Evolutionary conservation across 169 alveolate genomes (phyloP).

Genomic region (Theileria luwenshuni): DNA sequence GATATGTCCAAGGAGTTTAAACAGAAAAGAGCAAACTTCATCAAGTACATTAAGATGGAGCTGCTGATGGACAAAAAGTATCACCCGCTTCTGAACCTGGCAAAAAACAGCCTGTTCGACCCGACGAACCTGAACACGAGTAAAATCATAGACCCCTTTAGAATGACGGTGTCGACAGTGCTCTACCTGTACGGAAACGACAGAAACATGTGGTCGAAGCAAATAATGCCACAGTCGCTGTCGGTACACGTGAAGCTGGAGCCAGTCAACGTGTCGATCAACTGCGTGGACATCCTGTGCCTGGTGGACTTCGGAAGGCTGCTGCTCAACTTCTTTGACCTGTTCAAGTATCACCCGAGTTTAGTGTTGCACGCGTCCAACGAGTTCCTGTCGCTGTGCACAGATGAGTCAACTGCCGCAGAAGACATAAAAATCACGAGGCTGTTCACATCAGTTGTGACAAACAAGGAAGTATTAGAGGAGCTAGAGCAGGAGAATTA

Average conservation of each 20-base stretch:
- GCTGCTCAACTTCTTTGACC: not conserved
- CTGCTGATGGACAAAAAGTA: slow-evolving; percentile 31
- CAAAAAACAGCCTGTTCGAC: slow-evolving; percentile 57
- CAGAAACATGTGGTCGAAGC: not conserved
- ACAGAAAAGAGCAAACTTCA: slow-evolving; percentile 38
- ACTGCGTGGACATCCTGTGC: slow-evolving; percentile 54
- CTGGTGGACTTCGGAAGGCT: slow-evolving; percentile 24
- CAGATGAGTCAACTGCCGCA: not conserved
- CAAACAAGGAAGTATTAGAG: not conserved
- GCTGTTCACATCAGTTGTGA: slow-evolving; percentile 2
- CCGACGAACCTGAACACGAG: slow-evolving; percentile 24
- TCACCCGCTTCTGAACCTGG: slow-evolving; percentile 36
- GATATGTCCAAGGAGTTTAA: slow-evolving; percentile 22
- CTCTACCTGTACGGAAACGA: slow-evolving; percentile 14
- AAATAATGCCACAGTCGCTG: slow-evolving; percentile 45
- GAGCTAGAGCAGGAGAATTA: not conserved
- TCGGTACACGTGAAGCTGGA: slow-evolving; percentile 37
- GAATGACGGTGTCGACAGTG: slow-evolving; percentile 34
- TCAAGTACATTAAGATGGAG: slow-evolving; percentile 38
- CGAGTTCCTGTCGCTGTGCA: slow-evolving; percentile 9
- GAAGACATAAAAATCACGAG: slow-evolving; percentile 12
- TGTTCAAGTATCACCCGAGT: not conserved
- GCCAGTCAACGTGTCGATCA: slow-evolving; percentile 31
- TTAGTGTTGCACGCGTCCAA: slow-evolving; percentile 11
- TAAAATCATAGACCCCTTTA: slow-evolving; percentile 48